Evolutionary conservation across 2,329 filamentous ascomycete genomes (phyloP), one percentile per base, ranked within the genome.

Genomic region (Ramichloridium luteum): DNA sequence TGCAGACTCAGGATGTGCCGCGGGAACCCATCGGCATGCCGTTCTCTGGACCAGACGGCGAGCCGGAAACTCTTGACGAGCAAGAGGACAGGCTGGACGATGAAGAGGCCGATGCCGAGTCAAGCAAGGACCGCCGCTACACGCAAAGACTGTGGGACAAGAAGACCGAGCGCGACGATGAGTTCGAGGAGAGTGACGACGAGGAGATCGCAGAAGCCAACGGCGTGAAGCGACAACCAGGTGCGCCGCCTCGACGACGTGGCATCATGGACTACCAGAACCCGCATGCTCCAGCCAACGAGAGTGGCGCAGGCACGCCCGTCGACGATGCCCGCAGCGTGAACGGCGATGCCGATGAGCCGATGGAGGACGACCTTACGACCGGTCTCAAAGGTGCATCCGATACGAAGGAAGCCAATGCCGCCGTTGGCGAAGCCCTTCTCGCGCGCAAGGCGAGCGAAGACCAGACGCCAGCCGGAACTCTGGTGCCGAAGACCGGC

Each of bases 121-220:
- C 82, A 45, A 85, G 90, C 53, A 79, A 82, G 46, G 88, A 96
- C 51, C 72, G 72, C 34, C 78, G 88, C 15, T 75, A 78, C 57
- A 92, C 84, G 0, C 72, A 90, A 55, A 77, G 82, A 20, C 73
- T 77, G 41, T 85, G 81, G 66, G 88, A 96, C 41, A 77, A 85
- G 55, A 76, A 72, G 29, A 71, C 76, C 32, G 74, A 81, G 36
- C 43, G 42, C 9, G 74, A 82, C 5, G 81, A 80, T 45, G 88
- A 94, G 51, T 73, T 86, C 26, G 81, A 85, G 37, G 81, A 90
- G 26, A 92, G 82, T 41, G 85, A 93, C 38, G 84, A 93, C 37
- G 88, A 96, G 47, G 84, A 93, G 8, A 73, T 84, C 57, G 72
- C 72, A 25, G 65, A 65, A 25, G 68, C 70, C 22, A 83, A 90